Base-by-base conservation (phyloP, 148 eudicot species). In the Rhododendron simsii region DNA sequence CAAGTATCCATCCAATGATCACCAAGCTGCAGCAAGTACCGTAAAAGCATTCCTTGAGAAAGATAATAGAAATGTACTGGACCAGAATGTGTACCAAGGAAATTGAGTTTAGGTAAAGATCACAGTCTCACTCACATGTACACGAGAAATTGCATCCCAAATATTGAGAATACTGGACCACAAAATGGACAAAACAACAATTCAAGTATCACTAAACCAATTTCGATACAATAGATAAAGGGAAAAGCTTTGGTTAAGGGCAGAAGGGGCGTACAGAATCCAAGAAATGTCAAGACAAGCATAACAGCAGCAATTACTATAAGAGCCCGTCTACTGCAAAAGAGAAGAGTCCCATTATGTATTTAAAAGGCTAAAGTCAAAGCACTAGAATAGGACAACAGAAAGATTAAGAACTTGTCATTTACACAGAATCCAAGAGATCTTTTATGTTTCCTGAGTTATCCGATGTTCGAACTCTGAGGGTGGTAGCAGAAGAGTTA, bases 101-200 rank as follows among this genome's bases (percentile, higher is more conserved):
- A 87, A 51, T 57, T 18, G 84, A 35, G 55, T 50, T 41, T 47
- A 80, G 82, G 30, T 7, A 37, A 85, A 35, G 78, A 57, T 48
- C 77, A 63, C 37, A 41, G 79, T 81, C 84, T 85, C 77, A 93
- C 98, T 91, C 87, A 95, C 98, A 91, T 92, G 90, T 95, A 95
- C 33, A 96, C 99, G 15, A 95, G 88, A 74, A 89, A 90, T 91
- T 94, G 96, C 96, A 92, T 88, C 84, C 98, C 98, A 57, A 95
- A 91, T 81, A 96, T 85, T 80, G 99, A 95, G 86, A 94, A 92
- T 81, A 92, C 99, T 96, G 98, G 44, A 88, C 83, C 57, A 77
- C 71, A 21, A 85, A 55, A 79, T 65, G 51, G 23, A 65, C 87
- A 78, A 20, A 79, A 41, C 35, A 55, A 51, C 11, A 81, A 81